Evolutionary conservation across 768 basidiomycete genomes (phyloP), one percentile per base, ranked within the genome.

Genomic region (Leccinum variicolor): DNA sequence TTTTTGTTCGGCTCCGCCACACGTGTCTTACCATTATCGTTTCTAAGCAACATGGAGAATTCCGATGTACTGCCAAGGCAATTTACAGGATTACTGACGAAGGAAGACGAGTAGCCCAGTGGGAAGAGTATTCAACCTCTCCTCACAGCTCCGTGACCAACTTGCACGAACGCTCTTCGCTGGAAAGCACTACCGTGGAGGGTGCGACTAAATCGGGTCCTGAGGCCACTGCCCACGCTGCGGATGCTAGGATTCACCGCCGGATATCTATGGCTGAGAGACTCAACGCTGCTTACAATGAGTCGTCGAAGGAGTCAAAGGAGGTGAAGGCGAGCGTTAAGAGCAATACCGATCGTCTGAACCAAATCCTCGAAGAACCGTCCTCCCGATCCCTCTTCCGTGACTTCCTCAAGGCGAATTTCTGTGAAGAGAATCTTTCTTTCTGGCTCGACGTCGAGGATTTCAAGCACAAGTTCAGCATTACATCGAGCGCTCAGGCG

Each of bases 391-490:
- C 85, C 3, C 77, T 98, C 51, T 99, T 99, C 82, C 87, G 97
- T 58, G 97, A 98, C 62, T 96, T 94, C 78, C 75, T 99, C 54
- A 84, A 92, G 31, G 81, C 85, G 55, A 98, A 98, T 73, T 98
- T 97, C 71, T 98, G 93, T 75, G 97, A 99, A 69, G 97, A 99
- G 79, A 99, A 99, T 71, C 76, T 99, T 63, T 88, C 89, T 49
- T 99, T 98, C 76, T 99, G 94, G 91, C 72, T 98, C 55, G 97
- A 99, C 68, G 95, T 98, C 3, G 84, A 93, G 70, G 97, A 99
- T 70, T 97, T 99, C 78, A 95, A 94, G 76, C 84, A 89, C 66
- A 90, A 94, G 70, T 99, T 99, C 77, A 87, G 85, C 68, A 98
- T 94, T 56, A 97, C 97, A 1, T 96, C 93, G 4, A 94, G 87